Evolutionary conservation across 2,329 filamentous ascomycete genomes (phyloP).

Genomic region (Xylaria sp.): DNA sequence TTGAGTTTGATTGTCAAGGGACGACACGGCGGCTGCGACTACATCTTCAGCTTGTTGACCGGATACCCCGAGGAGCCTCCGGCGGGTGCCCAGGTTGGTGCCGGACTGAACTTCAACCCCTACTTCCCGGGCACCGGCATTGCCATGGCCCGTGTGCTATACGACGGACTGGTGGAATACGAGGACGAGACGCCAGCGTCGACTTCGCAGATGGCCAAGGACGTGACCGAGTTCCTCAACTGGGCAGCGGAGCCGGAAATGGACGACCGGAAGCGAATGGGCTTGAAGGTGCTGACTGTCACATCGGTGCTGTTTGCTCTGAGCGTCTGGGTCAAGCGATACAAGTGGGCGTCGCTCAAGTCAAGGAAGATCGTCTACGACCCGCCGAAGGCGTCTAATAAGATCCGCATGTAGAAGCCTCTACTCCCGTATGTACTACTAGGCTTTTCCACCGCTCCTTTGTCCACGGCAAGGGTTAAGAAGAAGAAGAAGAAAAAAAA

Average conservation of each 20-base stretch:
- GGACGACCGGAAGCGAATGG: conserved; percentile 99
- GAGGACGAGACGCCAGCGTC: conserved; percentile 94
- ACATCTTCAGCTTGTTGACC: conserved; percentile 96
- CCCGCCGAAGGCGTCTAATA: conserved; percentile 64
- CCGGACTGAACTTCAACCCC: conserved; percentile 99
- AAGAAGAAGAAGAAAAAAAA: conserved; percentile 27
- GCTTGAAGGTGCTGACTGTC: conserved; percentile 90
- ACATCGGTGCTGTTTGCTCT: conserved; percentile 78
- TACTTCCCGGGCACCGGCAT: conserved; percentile 99
- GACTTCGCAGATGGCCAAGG: conserved; percentile 99
- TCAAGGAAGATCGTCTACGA: conserved; percentile 90
- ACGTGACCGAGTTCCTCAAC: conserved; percentile 98
- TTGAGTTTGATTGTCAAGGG: conserved; percentile 97
- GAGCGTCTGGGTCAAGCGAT: conserved; percentile 98
- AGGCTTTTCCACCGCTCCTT: conserved; percentile 36
- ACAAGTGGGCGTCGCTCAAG: conserved; percentile 98
- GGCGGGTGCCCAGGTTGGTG: conserved; percentile 80
- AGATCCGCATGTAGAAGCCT: conserved; percentile 47
- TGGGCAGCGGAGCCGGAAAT: conserved; percentile 99
- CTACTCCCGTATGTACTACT: conserved; percentile 38
- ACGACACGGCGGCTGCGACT: conserved; percentile 96
- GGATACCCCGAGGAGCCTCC: conserved; percentile 97
- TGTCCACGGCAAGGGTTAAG: conserved; percentile 30
- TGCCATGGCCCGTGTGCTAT: conserved; percentile 97
- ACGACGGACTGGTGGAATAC: conserved; percentile 96